Evolutionary conservation across 495 filamentous ascomycete species (phyloP).

Genomic region (Podospora comata): DNA sequence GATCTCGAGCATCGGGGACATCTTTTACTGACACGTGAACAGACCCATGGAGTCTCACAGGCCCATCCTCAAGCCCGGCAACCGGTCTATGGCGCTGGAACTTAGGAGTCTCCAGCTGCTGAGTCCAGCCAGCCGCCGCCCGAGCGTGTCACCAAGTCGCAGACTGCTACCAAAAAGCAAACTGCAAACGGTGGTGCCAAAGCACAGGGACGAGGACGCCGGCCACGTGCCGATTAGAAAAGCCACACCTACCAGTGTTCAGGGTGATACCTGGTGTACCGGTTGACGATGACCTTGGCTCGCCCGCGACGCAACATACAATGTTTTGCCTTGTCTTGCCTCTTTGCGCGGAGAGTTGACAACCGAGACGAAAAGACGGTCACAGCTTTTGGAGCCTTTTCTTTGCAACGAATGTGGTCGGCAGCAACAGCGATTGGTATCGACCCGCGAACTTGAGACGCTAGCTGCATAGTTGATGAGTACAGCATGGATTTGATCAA

Average conservation of each 20-base stretch:
- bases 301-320: conserved; percentile 1
- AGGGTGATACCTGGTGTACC: conserved; percentile 39
- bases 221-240: conserved; percentile 10
- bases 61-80: conserved; percentile 34
- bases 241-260: conserved; percentile 31
- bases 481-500: neutral
- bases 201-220: conserved; percentile 7
- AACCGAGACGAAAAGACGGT: conserved; percentile 24
- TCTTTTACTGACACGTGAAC: conserved; percentile 26
- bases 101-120: conserved; percentile 17
- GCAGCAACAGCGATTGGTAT: neutral
- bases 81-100: conserved; percentile 40
- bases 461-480: neutral
- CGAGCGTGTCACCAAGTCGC: neutral
- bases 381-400: conserved; percentile 1
- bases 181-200: neutral
- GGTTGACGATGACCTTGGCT: conserved; percentile 21
- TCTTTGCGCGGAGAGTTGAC: conserved; percentile 9
- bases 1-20: conserved; percentile 27
- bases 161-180: neutral
- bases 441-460: neutral
- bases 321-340: conserved; percentile 3
- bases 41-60: conserved; percentile 31
- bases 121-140: conserved; percentile 11
- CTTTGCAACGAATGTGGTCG: neutral